Evolutionary conservation across 495 filamentous ascomycete genomes (phyloP).

Genomic region (Oleoguttula mirabilis): DNA sequence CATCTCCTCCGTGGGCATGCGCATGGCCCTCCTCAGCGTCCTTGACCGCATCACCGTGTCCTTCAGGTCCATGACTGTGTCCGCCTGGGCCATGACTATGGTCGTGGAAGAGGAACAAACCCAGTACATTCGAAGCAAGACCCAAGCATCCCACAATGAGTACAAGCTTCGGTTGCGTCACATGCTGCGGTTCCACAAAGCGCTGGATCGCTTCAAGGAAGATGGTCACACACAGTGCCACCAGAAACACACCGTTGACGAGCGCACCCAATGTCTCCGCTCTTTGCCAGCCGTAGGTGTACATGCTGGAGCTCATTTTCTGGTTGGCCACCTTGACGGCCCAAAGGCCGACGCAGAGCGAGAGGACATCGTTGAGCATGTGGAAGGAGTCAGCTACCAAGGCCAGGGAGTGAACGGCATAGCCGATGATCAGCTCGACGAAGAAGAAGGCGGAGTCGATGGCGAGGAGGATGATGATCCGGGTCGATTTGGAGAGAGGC

Average conservation of each 20-base stretch:
- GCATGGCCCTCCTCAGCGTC: conserved; percentile 35
- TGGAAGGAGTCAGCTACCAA: conserved; percentile 96
- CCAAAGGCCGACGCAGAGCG: conserved; percentile 84
- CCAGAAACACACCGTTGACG: conserved; percentile 92
- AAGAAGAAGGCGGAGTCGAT: conserved; percentile 87
- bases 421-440: conserved; percentile 73
- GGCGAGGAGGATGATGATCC: conserved; percentile 82
- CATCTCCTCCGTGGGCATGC: conserved; percentile 29
- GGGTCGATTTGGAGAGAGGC: conserved; percentile 83
- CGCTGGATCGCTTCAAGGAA: conserved; percentile 87
- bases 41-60: conserved; percentile 29
- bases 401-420: conserved; percentile 77
- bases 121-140: conserved; percentile 79
- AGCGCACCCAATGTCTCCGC: conserved; percentile 95
- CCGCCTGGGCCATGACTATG: conserved; percentile 61
- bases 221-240: conserved; percentile 89
- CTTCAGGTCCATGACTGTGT: conserved; percentile 31
- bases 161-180: conserved; percentile 65
- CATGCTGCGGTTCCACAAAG: conserved; percentile 76
- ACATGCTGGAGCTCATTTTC: conserved; percentile 70
- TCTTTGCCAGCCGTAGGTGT: conserved; percentile 94
- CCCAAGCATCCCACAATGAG: conserved; percentile 58
- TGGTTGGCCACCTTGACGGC: conserved; percentile 75
- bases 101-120: conserved; percentile 80
- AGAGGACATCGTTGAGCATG: conserved; percentile 98